These are phyloP conservation scores for Oryza meyeriana DNA, from an alignment of 176 grass and related monocot genomes.

Conservation along the genomic window DNA sequence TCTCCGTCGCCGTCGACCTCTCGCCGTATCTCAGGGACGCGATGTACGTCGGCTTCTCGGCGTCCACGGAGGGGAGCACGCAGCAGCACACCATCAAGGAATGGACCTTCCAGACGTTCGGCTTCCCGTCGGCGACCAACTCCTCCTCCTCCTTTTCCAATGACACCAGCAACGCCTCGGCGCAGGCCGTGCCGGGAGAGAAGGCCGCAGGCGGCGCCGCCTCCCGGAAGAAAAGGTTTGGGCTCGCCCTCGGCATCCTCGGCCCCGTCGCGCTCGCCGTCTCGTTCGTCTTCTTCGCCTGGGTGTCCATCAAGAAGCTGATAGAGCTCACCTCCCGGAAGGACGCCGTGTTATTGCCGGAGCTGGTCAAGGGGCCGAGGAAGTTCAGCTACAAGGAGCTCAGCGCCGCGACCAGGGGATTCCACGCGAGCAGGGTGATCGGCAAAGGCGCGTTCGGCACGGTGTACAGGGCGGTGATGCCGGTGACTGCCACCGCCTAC, in stretches of 20 bases:
- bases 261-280: constrained; percentile 52
- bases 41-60: constrained; percentile 93
- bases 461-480: constrained; percentile 69
- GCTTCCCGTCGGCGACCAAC: constrained; percentile 33
- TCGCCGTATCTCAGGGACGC: constrained; percentile 40
- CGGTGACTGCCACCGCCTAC: constrained; percentile 10
- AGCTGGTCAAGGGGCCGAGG: constrained; percentile 67
- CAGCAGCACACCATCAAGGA: constrained; percentile 70
- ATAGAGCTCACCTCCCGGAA: constrained; percentile 36
- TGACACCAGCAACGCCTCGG: constrained; percentile 25
- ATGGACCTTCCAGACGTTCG: constrained; percentile 67
- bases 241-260: constrained; percentile 51
- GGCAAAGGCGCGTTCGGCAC: constrained; percentile 86
- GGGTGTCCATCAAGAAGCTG: constrained; percentile 55
- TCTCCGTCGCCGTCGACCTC: constrained; percentile 49
- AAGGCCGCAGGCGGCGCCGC: not conserved
- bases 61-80: constrained; percentile 74
- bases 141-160: constrained; percentile 10
- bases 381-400: constrained; percentile 88
- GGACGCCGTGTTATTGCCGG: constrained; percentile 28
- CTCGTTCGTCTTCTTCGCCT: constrained; percentile 55
- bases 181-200: not conserved
- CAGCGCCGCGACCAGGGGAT: constrained; percentile 67
- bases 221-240: constrained; percentile 38
- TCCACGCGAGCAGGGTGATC: constrained; percentile 64